These are phyloP conservation scores for Mariannaea elegans DNA, from an alignment of 2,329 filamentous ascomycete genomes.

Conservation along the genomic window DNA sequence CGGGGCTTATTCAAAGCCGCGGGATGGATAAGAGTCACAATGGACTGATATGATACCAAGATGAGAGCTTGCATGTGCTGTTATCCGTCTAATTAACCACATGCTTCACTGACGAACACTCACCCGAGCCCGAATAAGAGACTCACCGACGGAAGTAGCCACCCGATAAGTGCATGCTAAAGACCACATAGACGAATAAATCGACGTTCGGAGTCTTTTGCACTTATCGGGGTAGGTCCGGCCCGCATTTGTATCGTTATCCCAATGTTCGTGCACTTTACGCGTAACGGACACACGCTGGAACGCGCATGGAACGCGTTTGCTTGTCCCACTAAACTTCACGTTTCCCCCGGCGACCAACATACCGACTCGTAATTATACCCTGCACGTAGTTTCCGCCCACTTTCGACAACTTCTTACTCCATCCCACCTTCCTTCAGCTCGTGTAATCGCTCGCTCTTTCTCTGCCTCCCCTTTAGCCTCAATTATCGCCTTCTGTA, in stretches of 20 bases:
- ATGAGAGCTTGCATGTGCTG: too few relatives aligned
- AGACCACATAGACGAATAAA: neutral
- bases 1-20: neutral
- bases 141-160: neutral
- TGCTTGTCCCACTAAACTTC: conserved; percentile 7
- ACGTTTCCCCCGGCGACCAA: conserved; percentile 24
- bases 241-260: neutral
- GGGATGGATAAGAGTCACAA: neutral
- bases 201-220: neutral
- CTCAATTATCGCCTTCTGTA: neutral
- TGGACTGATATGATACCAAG: neutral
- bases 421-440: conserved; percentile 13
- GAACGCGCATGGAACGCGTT: conserved; percentile 4
- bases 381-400: conserved; percentile 10
- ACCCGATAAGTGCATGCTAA: neutral
- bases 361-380: conserved; percentile 12
- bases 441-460: neutral
- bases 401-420: conserved; percentile 8
- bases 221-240: neutral
- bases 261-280: conserved; percentile 10
- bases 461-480: conserved; percentile 2
- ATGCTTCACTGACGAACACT: neutral
- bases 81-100: neutral
- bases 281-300: conserved; percentile 10
- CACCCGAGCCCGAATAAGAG: neutral